Base-by-base conservation (phyloP, 73 alveolate species). In the Uronychia binucleata region DNA sequence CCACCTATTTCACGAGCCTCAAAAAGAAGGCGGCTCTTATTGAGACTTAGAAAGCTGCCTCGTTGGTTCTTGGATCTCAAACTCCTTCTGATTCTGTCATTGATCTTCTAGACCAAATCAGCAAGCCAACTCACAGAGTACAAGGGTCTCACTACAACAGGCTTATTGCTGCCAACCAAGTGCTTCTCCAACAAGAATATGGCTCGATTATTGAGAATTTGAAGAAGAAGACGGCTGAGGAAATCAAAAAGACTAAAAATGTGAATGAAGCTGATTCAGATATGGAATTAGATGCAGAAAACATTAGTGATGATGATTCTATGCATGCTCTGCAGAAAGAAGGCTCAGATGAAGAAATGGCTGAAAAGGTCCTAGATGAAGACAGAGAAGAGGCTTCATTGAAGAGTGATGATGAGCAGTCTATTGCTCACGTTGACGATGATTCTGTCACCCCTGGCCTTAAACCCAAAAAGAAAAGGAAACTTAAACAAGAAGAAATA, bases 391-490 rank as follows among this genome's bases (percentile, higher is more conserved):
- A 46, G 29, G 30, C 5, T 8, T 57, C 19, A 1, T 58, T 58
- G 75, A 29, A 81, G 59, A 58, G 78, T 30, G 31, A 58, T 1
- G 82, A 81, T 28, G 57, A 58, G 26, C 26, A 58, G 8, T 60
- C 75, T 1, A 8, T 26, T 28, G 82, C 57, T 0, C 75, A 30
- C 8, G 26, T 81, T 0, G 26, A 58, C 5, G 5, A 11, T 5
- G 67, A 46, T 5, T 11, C 5, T 19, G 19, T 46, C n/a, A 19
- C 67, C 19, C 19, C 67, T 11, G 67, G 67, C 5, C n/a, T 46
- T 19, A 46, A 46, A 19, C 67, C 67, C 5, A 46, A 46, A 46
- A 19, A 5, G 19, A 46, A 46, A 46, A 46, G 5, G 19, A 46
- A 46, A 46, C 67, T 46, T 19, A 46, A 46, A 46, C n/a, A 46